Evolutionary conservation across 345 rosid species (phyloP), one percentile per base, ranked within the genome.

Genomic region (Raphanus sativus): DNA sequence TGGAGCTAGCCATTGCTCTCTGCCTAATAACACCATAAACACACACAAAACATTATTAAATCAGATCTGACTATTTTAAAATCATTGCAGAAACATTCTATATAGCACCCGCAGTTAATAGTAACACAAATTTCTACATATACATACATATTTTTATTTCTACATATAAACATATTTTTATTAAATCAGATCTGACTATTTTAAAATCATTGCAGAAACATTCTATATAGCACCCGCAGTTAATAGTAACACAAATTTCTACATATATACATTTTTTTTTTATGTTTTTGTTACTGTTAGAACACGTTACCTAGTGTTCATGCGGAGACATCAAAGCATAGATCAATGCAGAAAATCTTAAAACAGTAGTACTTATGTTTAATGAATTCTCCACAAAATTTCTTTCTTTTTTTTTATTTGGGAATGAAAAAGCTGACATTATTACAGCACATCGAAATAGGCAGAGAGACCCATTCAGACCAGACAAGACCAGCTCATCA

Each of bases 1-100:
- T 93, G 50, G 96, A 89, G 84, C 86, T 87, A 48, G 87, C 83
- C 99, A 93, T 95, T 45, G 77, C 67, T 58, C 62, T 58, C 62
- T 58, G n/a, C 54, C 54, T 58, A 25, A 58, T 7, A 24, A 25
- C 32, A 58, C 30, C 6, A 58, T 58, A 24, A 58, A 11, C 30
- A 59, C 30, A 54, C 21, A 21, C 21, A 10, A 56, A 24, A 0
- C 61, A 1, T 17, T 21, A 11, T 55, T 17, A 21, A 55, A 54
- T 17, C 61, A 45, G 54, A 48, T 45, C 52, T 42, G 50, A 40
- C 50, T 40, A 11, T 3, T 40, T 21, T 40, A 2, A 7, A 54
- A 25, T 26, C 61, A 21, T 17, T 21, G 29, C 21, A 52, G 52
- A 42, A 12, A 42, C 52, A 3, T 42, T 8, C 42, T 36, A 9